Percentiles rank a stretch among this genome's conserved stretches.
Conservation (phyloP, 257 asterid species). For the Nemophila menziesii region DNA sequence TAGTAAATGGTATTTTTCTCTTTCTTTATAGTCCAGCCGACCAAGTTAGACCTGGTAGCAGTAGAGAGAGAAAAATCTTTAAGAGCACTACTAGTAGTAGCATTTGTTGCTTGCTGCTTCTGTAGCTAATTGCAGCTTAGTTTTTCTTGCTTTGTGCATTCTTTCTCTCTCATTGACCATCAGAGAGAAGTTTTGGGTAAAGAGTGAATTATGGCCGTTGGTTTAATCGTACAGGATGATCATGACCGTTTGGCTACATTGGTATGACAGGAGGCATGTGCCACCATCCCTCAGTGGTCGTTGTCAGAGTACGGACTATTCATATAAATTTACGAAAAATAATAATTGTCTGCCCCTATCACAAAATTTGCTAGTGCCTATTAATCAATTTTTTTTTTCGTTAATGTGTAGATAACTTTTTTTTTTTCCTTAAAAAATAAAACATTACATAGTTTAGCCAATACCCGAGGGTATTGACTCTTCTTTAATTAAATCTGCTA, state of each 20-base stretch:
- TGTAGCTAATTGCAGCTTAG: conserved; percentile 4
- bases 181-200: conserved; percentile 10
- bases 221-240: conserved; percentile 40
- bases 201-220: conserved; percentile 34
- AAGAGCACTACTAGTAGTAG: neutral
- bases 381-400: no score
- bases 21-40: conserved; percentile 28
- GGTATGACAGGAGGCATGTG: conserved; percentile 97
- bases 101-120: neutral
- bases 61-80: conserved; percentile 28
- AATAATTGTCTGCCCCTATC: neutral
- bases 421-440: no score
- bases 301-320: conserved; percentile 86
- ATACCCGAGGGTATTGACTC: no score
- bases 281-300: conserved; percentile 92
- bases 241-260: conserved; percentile 31
- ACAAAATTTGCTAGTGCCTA: neutral
- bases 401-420: no score
- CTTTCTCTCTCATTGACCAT: no score
- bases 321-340: conserved; percentile 3
- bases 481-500: no score
- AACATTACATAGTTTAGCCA: no score
- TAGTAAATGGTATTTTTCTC: conserved; percentile 8
- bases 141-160: conserved; percentile 2
- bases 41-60: conserved; percentile 78